Conservation (phyloP, 2,329 filamentous ascomycete species). For the Diaporthe humulicola region DNA sequence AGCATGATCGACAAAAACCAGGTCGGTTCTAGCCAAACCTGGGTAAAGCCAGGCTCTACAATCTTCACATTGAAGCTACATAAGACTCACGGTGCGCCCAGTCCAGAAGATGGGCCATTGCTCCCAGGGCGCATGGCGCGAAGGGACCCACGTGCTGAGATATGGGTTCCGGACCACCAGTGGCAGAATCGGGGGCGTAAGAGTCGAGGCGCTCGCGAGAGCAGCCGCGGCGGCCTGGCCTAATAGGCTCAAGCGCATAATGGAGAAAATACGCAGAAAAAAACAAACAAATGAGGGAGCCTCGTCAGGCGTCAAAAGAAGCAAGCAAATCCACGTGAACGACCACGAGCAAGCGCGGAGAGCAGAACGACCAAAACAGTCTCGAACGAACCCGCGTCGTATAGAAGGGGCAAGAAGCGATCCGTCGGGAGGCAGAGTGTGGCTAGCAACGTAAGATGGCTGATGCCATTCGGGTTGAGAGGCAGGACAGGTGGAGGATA, state of each 20-base stretch:
- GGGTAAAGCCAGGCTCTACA: background rate
- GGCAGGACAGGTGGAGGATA: background rate
- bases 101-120: constrained; percentile 80
- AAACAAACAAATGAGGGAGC: background rate
- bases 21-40: background rate
- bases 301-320: background rate
- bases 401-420: constrained; percentile 3
- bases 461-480: background rate
- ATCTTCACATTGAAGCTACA: constrained; percentile 4
- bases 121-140: constrained; percentile 81
- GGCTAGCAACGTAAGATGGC: background rate
- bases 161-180: constrained; percentile 72
- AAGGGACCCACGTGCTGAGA: constrained; percentile 71
- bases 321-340: background rate
- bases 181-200: constrained; percentile 69
- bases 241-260: constrained; percentile 48
- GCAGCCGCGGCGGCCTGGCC: constrained; percentile 52
- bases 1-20: constrained; percentile 7
- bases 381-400: constrained; percentile 38
- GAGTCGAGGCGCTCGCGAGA: constrained; percentile 60
- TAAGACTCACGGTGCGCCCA: constrained; percentile 47
- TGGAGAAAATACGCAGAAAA: constrained; percentile 13
- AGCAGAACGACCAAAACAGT: background rate
- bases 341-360: constrained; percentile 5
- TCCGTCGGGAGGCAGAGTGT: background rate